A percentile compares a stretch with the other conserved stretches of the same genome.
Evolutionary conservation across 1,139 yeast genomes (phyloP).

Genomic region (Yamadazyma membranifaciens): DNA sequence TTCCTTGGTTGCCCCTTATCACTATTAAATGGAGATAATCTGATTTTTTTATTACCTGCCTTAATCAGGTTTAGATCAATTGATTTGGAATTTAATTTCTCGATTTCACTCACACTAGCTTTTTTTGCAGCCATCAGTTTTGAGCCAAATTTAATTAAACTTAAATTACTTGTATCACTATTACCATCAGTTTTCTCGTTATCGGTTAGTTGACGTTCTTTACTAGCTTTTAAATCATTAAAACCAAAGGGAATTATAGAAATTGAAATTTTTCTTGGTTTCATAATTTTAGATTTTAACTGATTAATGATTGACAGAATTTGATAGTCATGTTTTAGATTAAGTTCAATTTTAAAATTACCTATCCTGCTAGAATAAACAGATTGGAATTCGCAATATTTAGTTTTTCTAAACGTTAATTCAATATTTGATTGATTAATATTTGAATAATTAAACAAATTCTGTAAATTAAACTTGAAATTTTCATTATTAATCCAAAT

Average conservation of each 20-base stretch:
- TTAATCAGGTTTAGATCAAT: slow-evolving; percentile 1
- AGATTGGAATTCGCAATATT: slow-evolving; percentile 9
- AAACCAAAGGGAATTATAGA: slow-evolving; percentile 3
- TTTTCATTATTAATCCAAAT: slow-evolving; percentile 14
- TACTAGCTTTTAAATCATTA: neutral
- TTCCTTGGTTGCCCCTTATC: neutral
- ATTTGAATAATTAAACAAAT: slow-evolving; percentile 9
- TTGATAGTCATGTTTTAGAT: slow-evolving; percentile 11
- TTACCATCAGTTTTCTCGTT: neutral
- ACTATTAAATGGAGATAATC: neutral
- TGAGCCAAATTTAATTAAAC: neutral
- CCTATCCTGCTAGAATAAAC: slow-evolving; percentile 7
- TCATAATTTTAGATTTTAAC: slow-evolving; percentile 5
- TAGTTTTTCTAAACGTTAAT: slow-evolving; percentile 11
- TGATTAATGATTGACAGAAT: slow-evolving; percentile 11
- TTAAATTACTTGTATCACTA: neutral
- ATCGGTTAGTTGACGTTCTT: no score
- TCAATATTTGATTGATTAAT: neutral
- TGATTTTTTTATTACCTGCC: slow-evolving; percentile 1
- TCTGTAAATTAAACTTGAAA: slow-evolving; percentile 12
- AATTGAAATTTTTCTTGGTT: slow-evolving; percentile 7
- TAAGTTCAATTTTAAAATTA: slow-evolving; percentile 7
- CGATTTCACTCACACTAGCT: neutral
- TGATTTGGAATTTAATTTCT: neutral
- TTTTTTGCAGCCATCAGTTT: slow-evolving; percentile 2